A percentile compares a stretch with the other conserved stretches of the same genome.
These are phyloP conservation scores for Rhynchospora pubera DNA, from an alignment of 176 grass and related monocot species.

Conservation along the genomic window DNA sequence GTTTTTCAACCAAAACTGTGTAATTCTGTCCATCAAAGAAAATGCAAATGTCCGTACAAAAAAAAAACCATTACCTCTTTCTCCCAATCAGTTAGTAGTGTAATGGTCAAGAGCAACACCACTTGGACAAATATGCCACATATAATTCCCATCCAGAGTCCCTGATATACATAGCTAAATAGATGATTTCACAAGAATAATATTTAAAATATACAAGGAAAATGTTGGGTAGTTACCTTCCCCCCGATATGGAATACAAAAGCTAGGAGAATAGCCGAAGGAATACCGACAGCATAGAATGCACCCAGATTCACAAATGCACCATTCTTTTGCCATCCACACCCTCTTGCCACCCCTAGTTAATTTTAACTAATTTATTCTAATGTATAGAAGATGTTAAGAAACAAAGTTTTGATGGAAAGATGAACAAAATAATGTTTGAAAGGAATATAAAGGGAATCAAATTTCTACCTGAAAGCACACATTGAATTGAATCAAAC, in stretches of 20 bases:
- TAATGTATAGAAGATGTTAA: conserved; percentile 12
- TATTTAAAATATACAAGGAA: neutral
- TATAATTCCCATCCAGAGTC: conserved; percentile 70
- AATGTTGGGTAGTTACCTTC: conserved; percentile 21
- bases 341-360: conserved; percentile 65
- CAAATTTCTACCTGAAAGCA: conserved; percentile 59
- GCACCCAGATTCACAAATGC: conserved; percentile 60
- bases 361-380: neutral
- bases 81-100: conserved; percentile 54
- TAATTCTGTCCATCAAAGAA: neutral
- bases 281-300: conserved; percentile 54
- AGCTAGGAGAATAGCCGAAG: conserved; percentile 46
- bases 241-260: conserved; percentile 51
- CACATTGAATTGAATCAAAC: conserved; percentile 64
- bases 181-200: neutral
- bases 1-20: neutral
- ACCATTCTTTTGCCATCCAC: conserved; percentile 74
- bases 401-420: neutral
- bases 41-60: neutral
- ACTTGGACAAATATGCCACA: conserved; percentile 52
- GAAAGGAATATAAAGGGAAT: neutral
- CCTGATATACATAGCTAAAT: conserved; percentile 24
- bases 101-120: conserved; percentile 34
- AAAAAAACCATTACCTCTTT: conserved; percentile 39
- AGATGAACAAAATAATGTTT: neutral